A percentile compares a stretch with the other conserved stretches of the same genome.
These are phyloP conservation scores for Euphorbia peplus DNA, from an alignment of 345 rosid species.

Conservation along the genomic window DNA sequence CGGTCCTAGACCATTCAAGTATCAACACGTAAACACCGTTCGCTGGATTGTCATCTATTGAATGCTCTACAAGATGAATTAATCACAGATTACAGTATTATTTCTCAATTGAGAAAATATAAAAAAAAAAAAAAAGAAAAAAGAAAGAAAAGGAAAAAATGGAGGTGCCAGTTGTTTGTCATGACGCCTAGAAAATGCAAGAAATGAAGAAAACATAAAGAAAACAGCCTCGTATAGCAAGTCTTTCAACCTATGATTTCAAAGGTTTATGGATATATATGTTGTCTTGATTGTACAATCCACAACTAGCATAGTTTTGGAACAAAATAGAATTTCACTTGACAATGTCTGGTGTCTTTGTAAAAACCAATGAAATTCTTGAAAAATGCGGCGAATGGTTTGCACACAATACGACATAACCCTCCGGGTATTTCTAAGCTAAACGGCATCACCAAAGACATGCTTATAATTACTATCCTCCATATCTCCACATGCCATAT, in stretches of 20 bases:
- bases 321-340: background rate
- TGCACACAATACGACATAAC: background rate
- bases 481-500: too few relatives aligned
- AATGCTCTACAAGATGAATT: too few relatives aligned
- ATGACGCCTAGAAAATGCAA: too few relatives aligned
- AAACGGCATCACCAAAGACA: background rate
- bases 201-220: too few relatives aligned
- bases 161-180: too few relatives aligned
- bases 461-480: background rate
- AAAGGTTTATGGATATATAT: background rate
- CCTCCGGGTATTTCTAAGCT: conserved; percentile 8
- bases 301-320: background rate
- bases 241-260: background rate
- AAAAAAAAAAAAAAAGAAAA: too few relatives aligned
- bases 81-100: too few relatives aligned
- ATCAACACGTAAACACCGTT: too few relatives aligned
- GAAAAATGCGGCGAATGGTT: conserved; percentile 9
- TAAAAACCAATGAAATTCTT: background rate
- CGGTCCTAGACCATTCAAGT: too few relatives aligned
- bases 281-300: conserved; percentile 1
- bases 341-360: background rate
- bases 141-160: too few relatives aligned
- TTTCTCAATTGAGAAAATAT: too few relatives aligned
- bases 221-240: background rate
- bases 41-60: too few relatives aligned